Conservation (phyloP, 1,284 basidiomycete species). For the Sanghuangporus baumii region DNA sequence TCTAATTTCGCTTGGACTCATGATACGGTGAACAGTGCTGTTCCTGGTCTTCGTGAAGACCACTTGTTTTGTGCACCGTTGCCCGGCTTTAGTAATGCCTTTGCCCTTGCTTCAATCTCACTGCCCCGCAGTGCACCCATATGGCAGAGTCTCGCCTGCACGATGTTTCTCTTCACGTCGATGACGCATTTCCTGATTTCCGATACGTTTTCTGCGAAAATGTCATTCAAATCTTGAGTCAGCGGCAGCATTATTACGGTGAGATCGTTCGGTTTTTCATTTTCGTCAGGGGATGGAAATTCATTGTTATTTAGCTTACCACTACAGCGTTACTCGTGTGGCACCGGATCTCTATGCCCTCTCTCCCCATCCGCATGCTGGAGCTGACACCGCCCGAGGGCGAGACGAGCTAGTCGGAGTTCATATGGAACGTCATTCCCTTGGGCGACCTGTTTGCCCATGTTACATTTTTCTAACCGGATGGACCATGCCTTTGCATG, state of each 20-base stretch:
- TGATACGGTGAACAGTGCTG: not conserved
- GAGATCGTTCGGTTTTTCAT: not conserved
- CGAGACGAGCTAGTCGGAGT: not conserved
- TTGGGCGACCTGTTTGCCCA: not conserved
- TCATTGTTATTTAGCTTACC: not conserved
- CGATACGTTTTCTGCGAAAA: not conserved
- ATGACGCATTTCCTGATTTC: slow-evolving; percentile 3
- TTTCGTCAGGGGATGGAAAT: not conserved
- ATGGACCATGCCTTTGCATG: slow-evolving; percentile 2
- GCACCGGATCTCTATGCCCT: not conserved
- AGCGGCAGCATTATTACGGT: not conserved
- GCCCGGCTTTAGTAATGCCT: not conserved
- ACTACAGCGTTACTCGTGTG: not conserved
- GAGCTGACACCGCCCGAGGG: not conserved
- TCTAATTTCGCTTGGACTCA: not conserved
- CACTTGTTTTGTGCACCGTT: not conserved
- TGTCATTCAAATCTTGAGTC: not conserved
- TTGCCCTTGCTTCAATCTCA: not conserved
- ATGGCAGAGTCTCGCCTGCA: not conserved
- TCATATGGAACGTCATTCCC: not conserved
- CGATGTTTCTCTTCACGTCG: not conserved
- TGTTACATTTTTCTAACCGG: slow-evolving; percentile 3
- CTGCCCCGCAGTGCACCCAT: not conserved
- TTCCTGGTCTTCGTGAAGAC: not conserved
- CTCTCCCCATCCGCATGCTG: not conserved